These are phyloP conservation scores for Boletellus dicymbophilus DNA, from an alignment of 1,284 basidiomycete genomes.

Conservation along the genomic window DNA sequence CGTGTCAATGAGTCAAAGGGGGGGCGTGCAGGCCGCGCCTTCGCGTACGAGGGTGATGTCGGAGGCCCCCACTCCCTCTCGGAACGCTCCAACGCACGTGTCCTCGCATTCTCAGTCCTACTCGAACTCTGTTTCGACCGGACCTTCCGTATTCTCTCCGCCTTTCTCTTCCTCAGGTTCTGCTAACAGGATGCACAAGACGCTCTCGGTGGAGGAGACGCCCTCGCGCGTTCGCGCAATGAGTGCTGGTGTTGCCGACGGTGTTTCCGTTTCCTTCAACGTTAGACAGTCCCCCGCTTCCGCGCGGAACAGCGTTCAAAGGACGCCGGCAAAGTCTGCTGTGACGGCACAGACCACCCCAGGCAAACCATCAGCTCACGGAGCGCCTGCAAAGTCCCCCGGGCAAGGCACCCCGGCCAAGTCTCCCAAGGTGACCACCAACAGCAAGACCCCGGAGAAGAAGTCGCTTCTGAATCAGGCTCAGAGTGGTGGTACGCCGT, in stretches of 20 bases:
- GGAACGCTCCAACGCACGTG: slow-evolving; percentile 19
- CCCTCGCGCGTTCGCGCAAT: slow-evolving; percentile 23
- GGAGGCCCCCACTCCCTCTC: slow-evolving; percentile 28
- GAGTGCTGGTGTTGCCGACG: slow-evolving; percentile 18
- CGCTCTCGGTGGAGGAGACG: slow-evolving; percentile 14
- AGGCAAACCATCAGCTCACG: slow-evolving; percentile 14
- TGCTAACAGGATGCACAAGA: slow-evolving; percentile 17
- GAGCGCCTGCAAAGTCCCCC: slow-evolving; percentile 22
- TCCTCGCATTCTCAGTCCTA: slow-evolving; percentile 20
- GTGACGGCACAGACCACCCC: slow-evolving; percentile 22
- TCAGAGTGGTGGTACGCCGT: slow-evolving; percentile 20
- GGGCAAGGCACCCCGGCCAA: slow-evolving; percentile 20
- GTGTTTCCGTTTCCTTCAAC: slow-evolving; percentile 1
- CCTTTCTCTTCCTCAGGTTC: slow-evolving; percentile 27
- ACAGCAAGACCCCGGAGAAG: slow-evolving; percentile 23
- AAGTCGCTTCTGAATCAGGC: slow-evolving; percentile 14
- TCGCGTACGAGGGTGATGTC: slow-evolving; percentile 39
- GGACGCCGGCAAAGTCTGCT: slow-evolving; percentile 15
- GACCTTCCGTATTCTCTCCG: slow-evolving; percentile 15
- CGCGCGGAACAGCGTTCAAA: slow-evolving; percentile 12
- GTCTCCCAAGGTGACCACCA: slow-evolving; percentile 21
- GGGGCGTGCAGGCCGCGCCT: slow-evolving; percentile 33
- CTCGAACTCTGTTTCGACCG: slow-evolving; percentile 27
- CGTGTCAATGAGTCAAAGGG: slow-evolving; percentile 25
- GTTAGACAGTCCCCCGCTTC: slow-evolving; percentile 18